These are phyloP conservation scores for Epithemia pelagica DNA, from an alignment of 108 stramenopile species.

Conservation along the genomic window DNA sequence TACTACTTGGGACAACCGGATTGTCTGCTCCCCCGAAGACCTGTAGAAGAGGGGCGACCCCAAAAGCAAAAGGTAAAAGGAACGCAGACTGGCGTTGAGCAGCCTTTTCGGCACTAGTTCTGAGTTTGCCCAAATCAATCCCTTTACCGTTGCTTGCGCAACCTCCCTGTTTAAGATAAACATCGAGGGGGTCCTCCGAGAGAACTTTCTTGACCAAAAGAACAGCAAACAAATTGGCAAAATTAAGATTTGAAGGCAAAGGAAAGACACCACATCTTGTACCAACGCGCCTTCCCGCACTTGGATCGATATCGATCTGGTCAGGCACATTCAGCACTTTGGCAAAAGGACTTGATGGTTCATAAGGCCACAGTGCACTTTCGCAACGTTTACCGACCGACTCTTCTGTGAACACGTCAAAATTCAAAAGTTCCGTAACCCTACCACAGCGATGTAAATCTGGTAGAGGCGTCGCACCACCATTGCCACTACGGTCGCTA, in stretches of 20 bases:
- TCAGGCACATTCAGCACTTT: not conserved
- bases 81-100: conserved; percentile 49
- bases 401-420: conserved; percentile 73
- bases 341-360: conserved; percentile 11
- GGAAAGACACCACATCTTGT: conserved; percentile 85
- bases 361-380: conserved; percentile 61
- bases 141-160: conserved; percentile 3
- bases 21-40: conserved; percentile 65
- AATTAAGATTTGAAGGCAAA: conserved; percentile 59
- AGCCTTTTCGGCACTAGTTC: conserved; percentile 54
- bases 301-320: conserved; percentile 6
- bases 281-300: conserved; percentile 14
- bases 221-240: conserved; percentile 75
- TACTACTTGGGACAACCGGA: conserved; percentile 54
- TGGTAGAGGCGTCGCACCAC: conserved; percentile 35
- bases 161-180: conserved; percentile 15
- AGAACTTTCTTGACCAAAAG: conserved; percentile 76
- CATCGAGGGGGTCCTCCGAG: conserved; percentile 56
- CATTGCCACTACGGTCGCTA: conserved; percentile 12
- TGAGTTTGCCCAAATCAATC: conserved; percentile 47
- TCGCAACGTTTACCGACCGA: conserved; percentile 51
- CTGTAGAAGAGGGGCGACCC: conserved; percentile 75
- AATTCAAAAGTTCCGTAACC: conserved; percentile 71
- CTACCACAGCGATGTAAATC: conserved; percentile 63
- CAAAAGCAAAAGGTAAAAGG: conserved; percentile 81